Evolutionary conservation across 306 rosid species (phyloP).

Genomic region (Rosa multiflora): DNA sequence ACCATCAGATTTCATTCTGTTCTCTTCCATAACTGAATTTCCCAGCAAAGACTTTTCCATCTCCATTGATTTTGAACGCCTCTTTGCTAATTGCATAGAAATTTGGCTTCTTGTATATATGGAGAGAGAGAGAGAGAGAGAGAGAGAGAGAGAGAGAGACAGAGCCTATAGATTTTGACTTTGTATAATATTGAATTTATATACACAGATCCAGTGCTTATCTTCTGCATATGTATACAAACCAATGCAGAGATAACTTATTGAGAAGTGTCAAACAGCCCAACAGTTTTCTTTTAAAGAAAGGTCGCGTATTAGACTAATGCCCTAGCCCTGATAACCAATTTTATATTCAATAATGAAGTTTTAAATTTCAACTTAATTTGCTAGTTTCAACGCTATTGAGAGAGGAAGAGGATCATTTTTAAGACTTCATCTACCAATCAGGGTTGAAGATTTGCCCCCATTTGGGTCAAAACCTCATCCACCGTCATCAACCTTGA

Average conservation of each 20-base stretch:
- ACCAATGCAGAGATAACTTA: conserved; percentile 1
- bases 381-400: not conserved
- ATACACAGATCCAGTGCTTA: conserved; percentile 16
- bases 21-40: conserved; percentile 21
- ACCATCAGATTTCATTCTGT: conserved; percentile 17
- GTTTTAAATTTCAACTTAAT: not conserved
- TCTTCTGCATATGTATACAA: conserved; percentile 16
- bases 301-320: not conserved
- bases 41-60: conserved; percentile 20
- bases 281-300: not conserved
- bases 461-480: not conserved
- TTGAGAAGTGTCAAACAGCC: conserved; percentile 30
- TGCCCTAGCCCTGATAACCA: not conserved
- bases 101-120: conserved; percentile 24
- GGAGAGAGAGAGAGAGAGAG: conserved; percentile 4
- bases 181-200: not conserved
- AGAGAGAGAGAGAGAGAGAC: not conserved
- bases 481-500: not conserved
- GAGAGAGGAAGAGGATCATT: not conserved
- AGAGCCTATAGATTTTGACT: conserved; percentile 36
- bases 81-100: conserved; percentile 8
- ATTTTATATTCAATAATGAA: not conserved
- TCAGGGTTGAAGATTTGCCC: not conserved
- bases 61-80: conserved; percentile 24
- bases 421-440: not conserved